Evolutionary conservation across 2,329 filamentous ascomycete genomes (phyloP), one percentile per base, ranked within the genome.

Genomic region (Apiospora marii): DNA sequence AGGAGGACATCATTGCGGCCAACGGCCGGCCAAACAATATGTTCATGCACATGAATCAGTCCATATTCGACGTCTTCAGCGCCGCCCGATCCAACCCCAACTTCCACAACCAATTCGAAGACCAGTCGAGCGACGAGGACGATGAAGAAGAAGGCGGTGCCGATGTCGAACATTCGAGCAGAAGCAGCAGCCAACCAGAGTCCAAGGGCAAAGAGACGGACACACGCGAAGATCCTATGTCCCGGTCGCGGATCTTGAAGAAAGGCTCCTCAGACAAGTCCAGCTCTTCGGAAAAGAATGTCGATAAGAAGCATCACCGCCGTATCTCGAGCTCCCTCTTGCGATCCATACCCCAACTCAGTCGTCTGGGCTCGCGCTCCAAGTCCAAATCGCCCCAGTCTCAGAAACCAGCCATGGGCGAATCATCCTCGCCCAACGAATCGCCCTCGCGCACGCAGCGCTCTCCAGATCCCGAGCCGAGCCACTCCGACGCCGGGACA

Each of bases 1-100:
- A 88, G 67, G 85, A 89, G 76, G 85, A 88, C 49, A 82, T 86
- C 61, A 76, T 84, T 67, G 82, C 82, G 5, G 82, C 85, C 2
- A 80, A 78, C 12, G 84, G 86, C 72, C 53, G 27, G 16, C 58
- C 58, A 24, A 84, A 86, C 74, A 43, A 27, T 53, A 85, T 88
- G 81, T 87, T 88, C 73, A 85, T 90, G 83, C 94, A 95, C 79
- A 94, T 97, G 91, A 96, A 98, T 82, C 95, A 98, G 86, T 97
- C 94, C 75, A 92, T 98, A 71, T 97, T 98, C 81, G 95, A 94
- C 71, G 90, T 98, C 83, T 95, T 98, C 76, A 94, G 95, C 8
- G 94, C 94, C 22, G 94, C 94, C 49, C 94, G 95, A 8, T 95
- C 94, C 43, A 91, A 91, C 73, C 92, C 93, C 70, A 93, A 97